phyloP scores from a whole-genome alignment of 2,329 filamentous ascomycete genomes.

The Colletotrichum euphorbiae region DNA sequence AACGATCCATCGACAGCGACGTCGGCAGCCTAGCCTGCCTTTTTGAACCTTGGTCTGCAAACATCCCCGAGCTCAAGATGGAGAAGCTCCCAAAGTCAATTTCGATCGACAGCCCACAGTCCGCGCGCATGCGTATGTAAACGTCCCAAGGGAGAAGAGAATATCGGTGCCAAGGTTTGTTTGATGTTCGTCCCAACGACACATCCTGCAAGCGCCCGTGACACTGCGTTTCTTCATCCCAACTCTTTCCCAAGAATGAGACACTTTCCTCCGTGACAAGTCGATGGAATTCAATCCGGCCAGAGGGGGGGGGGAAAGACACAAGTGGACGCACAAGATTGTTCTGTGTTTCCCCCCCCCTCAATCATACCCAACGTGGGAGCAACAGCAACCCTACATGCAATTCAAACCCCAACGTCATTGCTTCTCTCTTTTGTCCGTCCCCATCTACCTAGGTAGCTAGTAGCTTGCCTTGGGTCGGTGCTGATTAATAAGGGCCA shows the following conservation, averaged over 20 bases:
- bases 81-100: not conserved
- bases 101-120: not conserved
- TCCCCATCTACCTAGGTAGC: too few relatives aligned
- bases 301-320: too few relatives aligned
- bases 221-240: not conserved
- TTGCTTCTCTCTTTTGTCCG: not conserved
- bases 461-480: not conserved
- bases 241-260: not conserved
- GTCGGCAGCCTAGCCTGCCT: too few relatives aligned
- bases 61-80: too few relatives aligned
- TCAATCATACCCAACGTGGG: not conserved
- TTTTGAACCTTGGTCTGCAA: not conserved
- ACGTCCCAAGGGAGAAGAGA: too few relatives aligned
- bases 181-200: constrained; percentile 36
- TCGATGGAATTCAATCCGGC: not conserved
- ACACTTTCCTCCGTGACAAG: not conserved
- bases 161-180: constrained; percentile 11
- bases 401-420: not conserved
- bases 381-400: not conserved
- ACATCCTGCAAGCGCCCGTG: not conserved
- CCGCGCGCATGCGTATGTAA: not conserved
- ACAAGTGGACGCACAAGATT: not conserved
- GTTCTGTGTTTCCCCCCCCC: not conserved
- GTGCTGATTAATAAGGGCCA: constrained; percentile 8
- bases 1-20: too few relatives aligned